phyloP scores from a whole-genome alignment of 2,329 filamentous ascomycete genomes.

The Zymoseptoria brevis region DNA sequence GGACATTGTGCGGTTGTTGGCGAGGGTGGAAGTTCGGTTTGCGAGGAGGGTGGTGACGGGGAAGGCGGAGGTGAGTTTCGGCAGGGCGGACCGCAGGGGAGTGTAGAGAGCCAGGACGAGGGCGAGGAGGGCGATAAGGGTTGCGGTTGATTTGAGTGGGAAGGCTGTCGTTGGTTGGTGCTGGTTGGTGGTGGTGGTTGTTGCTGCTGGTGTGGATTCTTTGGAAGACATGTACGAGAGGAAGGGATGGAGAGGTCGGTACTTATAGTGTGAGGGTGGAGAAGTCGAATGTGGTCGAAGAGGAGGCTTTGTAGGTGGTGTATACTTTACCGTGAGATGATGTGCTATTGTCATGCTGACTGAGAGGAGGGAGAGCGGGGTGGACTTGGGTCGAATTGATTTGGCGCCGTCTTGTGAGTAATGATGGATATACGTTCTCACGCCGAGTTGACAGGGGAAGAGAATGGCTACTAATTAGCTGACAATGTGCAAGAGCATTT shows the following conservation, averaged over 20 bases:
- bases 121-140: slow-evolving; percentile 31
- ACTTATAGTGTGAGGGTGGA: slow-evolving; percentile 10
- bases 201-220: slow-evolving; percentile 5
- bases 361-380: neutral
- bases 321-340: neutral
- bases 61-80: slow-evolving; percentile 21
- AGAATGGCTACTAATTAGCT: neutral
- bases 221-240: slow-evolving; percentile 20
- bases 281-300: neutral
- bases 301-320: neutral
- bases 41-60: slow-evolving; percentile 2
- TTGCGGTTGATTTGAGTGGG: slow-evolving; percentile 23
- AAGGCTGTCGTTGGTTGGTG: slow-evolving; percentile 6
- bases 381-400: neutral
- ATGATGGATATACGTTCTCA: neutral
- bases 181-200: neutral
- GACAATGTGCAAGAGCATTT: too few species aligned
- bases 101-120: slow-evolving; percentile 40
- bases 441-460: neutral
- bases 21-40: neutral
- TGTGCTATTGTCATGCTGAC: neutral
- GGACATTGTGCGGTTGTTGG: slow-evolving; percentile 32
- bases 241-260: slow-evolving; percentile 1
- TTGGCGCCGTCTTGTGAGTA: neutral
- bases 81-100: slow-evolving; percentile 31